Evolutionary conservation across 805 yeast species (phyloP).

Genomic region (Ogataea pignaliae): DNA sequence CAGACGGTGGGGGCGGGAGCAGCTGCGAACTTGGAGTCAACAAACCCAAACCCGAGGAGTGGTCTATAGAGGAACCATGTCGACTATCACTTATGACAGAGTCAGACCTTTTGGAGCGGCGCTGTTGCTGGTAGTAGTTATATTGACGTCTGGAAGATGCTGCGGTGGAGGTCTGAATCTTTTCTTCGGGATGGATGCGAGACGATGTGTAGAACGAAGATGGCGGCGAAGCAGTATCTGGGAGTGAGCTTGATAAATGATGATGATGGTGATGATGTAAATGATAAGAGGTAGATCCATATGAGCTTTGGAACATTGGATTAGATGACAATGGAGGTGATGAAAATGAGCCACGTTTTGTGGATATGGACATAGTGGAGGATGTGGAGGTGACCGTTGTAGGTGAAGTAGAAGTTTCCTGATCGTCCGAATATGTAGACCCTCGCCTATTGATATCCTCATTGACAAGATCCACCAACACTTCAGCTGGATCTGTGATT

Average conservation of each 20-base stretch:
- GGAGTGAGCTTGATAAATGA: constrained; percentile 24
- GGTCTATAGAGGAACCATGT: constrained; percentile 3
- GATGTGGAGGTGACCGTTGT: constrained; percentile 15
- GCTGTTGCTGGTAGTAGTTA: constrained; percentile 20
- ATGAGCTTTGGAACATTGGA: constrained; percentile 12
- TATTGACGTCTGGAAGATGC: constrained; percentile 25
- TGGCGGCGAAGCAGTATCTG: constrained; percentile 19
- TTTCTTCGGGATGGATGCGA: constrained; percentile 14
- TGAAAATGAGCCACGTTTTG: constrained; percentile 18
- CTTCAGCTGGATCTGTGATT: constrained; percentile 47
- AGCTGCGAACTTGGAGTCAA: constrained; percentile 1
- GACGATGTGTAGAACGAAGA: constrained; percentile 12
- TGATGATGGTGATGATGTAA: constrained; percentile 7
- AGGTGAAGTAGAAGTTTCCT: constrained; percentile 11
- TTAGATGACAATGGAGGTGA: constrained; percentile 12
- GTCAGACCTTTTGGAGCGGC: constrained; percentile 11
- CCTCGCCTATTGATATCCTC: constrained; percentile 40
- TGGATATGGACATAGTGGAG: constrained; percentile 19
- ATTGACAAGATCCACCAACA: constrained; percentile 46
- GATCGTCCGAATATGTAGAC: constrained; percentile 18
- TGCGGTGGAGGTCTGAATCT: constrained; percentile 3
- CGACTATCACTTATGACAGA: constrained; percentile 9
- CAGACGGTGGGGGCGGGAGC: constrained; percentile 4
- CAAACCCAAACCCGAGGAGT: background rate
- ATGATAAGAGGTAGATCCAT: constrained; percentile 15